phyloP scores from a whole-genome alignment of 2,329 filamentous ascomycete species.

The Hortaea sp. region DNA sequence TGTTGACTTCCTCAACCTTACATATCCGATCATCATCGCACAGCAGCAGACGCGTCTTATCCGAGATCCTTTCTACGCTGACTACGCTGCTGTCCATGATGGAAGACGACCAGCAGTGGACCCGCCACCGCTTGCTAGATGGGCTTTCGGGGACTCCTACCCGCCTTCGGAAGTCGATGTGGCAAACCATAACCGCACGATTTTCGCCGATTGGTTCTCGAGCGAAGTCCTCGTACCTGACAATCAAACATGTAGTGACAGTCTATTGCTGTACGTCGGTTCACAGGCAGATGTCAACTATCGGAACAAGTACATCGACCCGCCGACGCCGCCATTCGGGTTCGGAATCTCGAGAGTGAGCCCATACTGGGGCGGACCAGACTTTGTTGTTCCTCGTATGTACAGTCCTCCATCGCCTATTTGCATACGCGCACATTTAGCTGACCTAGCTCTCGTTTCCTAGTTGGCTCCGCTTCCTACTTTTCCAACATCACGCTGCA shows the following conservation, averaged over 20 bases:
- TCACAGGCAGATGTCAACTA: conserved; percentile 32
- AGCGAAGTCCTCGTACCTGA: conserved; percentile 34
- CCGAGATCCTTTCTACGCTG: conserved; percentile 39
- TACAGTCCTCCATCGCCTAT: not conserved
- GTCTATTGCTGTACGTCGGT: conserved; percentile 40
- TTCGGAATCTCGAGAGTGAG: conserved; percentile 40
- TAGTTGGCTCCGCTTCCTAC: conserved; percentile 33
- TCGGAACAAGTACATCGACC: conserved; percentile 33
- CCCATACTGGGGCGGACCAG: conserved; percentile 37
- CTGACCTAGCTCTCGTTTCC: not conserved
- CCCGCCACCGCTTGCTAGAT: conserved; percentile 38
- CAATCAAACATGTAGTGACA: conserved; percentile 38
- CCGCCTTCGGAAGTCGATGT: conserved; percentile 29
- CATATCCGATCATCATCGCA: conserved; percentile 38
- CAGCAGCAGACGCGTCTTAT: conserved; percentile 39
- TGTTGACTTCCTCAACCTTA: conserved; percentile 30
- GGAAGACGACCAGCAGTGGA: conserved; percentile 41
- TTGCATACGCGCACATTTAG: not conserved
- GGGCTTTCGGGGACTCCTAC: conserved; percentile 36
- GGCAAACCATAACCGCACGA: conserved; percentile 41
- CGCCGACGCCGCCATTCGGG: conserved; percentile 36
- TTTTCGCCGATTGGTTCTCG: conserved; percentile 41
- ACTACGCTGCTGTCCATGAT: conserved; percentile 37
- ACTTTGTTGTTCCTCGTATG: conserved; percentile 35
- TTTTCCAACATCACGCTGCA: conserved; percentile 39